These are phyloP conservation scores for Periconia macrospinosa DNA, from an alignment of 2,329 filamentous ascomycete species.

Conservation along the genomic window DNA sequence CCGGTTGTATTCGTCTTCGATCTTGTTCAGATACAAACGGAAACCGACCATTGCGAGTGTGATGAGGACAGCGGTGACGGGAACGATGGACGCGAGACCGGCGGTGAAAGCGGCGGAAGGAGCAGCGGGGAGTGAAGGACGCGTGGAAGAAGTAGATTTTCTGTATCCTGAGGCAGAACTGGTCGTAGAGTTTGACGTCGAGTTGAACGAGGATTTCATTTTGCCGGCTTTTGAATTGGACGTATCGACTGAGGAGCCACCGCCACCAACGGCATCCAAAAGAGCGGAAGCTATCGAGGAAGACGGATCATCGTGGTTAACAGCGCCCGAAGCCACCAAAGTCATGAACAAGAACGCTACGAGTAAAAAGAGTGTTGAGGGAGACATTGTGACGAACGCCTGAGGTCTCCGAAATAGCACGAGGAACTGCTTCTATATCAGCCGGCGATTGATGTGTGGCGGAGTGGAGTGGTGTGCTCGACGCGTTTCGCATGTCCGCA, in stretches of 20 bases:
- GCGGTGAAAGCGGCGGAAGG: neutral
- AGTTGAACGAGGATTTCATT: neutral
- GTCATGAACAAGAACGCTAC: neutral
- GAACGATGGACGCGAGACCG: neutral
- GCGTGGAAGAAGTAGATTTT: neutral
- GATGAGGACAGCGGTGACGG: neutral
- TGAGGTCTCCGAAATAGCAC: neutral
- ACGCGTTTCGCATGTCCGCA: conserved; percentile 1
- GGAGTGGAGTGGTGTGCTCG: neutral
- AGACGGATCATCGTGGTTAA: neutral
- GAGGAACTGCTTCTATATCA: neutral
- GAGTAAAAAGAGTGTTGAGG: neutral
- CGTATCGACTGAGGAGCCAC: neutral
- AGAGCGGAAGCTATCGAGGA: neutral
- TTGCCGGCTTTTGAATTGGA: neutral
- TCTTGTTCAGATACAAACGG: neutral
- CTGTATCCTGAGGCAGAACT: neutral
- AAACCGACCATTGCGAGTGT: neutral
- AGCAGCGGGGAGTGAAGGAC: neutral
- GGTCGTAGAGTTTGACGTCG: neutral
- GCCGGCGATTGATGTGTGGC: neutral
- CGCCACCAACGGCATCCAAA: neutral
- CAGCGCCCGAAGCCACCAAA: neutral
- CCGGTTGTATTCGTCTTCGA: neutral
- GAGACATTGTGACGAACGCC: conserved; percentile 1